These are phyloP conservation scores for Hypoxylon sp. DNA, from an alignment of 2,329 filamentous ascomycete genomes.

Conservation along the genomic window DNA sequence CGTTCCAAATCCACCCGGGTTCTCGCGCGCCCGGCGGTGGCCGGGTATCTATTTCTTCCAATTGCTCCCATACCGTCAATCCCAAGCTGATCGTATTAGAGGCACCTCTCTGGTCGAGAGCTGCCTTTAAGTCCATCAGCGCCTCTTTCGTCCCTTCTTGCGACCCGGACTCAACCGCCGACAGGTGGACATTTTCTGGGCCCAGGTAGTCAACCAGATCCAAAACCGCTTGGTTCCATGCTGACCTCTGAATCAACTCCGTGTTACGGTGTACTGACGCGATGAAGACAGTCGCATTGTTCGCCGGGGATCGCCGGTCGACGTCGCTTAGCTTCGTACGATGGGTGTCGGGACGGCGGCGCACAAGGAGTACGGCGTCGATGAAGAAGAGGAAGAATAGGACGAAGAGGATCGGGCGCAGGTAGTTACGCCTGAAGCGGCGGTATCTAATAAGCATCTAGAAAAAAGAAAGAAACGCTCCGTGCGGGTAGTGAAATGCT, in stretches of 20 bases:
- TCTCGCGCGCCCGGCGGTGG: constrained; percentile 56
- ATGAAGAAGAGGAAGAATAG: constrained; percentile 55
- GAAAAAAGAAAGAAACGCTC: constrained; percentile 24
- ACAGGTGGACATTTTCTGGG: constrained; percentile 74
- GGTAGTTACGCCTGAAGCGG: constrained; percentile 55
- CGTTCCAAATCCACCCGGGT: constrained; percentile 73
- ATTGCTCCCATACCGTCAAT: constrained; percentile 66
- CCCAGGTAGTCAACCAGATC: constrained; percentile 71
- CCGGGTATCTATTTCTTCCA: constrained; percentile 66
- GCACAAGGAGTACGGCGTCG: constrained; percentile 54
- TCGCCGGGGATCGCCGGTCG: constrained; percentile 40
- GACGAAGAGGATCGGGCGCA: constrained; percentile 54
- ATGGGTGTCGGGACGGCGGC: constrained; percentile 52
- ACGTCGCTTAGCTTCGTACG: constrained; percentile 46
- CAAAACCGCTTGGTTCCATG: constrained; percentile 73
- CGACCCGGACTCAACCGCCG: constrained; percentile 77
- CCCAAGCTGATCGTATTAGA: constrained; percentile 71
- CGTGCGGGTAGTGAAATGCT: constrained; percentile 18
- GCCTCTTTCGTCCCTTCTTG: constrained; percentile 76
- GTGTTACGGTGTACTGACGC: constrained; percentile 78
- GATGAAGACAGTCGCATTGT: constrained; percentile 69
- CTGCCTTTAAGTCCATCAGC: constrained; percentile 68
- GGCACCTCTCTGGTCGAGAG: constrained; percentile 66
- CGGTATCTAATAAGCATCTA: constrained; percentile 57
- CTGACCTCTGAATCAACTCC: constrained; percentile 68